phyloP scores from a whole-genome alignment of 169 alveolate species.

The Plasmodium sp. region DNA sequence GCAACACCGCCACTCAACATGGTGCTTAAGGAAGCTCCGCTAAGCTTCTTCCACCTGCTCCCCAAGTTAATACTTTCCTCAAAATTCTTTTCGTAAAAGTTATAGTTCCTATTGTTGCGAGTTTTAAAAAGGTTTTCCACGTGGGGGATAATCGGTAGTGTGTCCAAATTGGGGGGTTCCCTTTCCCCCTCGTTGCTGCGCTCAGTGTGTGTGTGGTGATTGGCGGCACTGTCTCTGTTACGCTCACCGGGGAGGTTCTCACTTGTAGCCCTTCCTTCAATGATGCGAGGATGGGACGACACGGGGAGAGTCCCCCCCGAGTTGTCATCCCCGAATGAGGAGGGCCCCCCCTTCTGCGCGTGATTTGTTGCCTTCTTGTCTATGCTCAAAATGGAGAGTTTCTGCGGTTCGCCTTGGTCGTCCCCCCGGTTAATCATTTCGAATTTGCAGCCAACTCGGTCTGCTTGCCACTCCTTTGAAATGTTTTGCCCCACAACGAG shows the following conservation, averaged over 20 bases:
- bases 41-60: background rate
- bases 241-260: background rate
- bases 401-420: background rate
- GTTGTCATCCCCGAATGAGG: background rate
- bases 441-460: background rate
- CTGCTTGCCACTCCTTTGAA: background rate
- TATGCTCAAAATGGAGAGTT: background rate
- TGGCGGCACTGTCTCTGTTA: background rate
- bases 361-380: background rate
- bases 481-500: background rate
- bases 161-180: background rate
- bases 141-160: background rate
- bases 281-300: background rate
- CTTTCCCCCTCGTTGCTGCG: background rate
- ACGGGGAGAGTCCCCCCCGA: background rate
- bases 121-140: slow-evolving; percentile 7
- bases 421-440: background rate
- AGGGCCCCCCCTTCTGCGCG: background rate
- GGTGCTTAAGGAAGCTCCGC: background rate
- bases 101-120: background rate
- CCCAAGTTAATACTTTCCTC: slow-evolving; percentile 1
- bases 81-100: background rate
- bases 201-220: background rate
- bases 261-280: background rate
- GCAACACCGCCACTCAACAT: background rate